A percentile compares a stretch with the other conserved stretches of the same genome.
phyloP scores from a whole-genome alignment of 2,329 filamentous ascomycete species.

The Erysiphe neolycopersici region DNA sequence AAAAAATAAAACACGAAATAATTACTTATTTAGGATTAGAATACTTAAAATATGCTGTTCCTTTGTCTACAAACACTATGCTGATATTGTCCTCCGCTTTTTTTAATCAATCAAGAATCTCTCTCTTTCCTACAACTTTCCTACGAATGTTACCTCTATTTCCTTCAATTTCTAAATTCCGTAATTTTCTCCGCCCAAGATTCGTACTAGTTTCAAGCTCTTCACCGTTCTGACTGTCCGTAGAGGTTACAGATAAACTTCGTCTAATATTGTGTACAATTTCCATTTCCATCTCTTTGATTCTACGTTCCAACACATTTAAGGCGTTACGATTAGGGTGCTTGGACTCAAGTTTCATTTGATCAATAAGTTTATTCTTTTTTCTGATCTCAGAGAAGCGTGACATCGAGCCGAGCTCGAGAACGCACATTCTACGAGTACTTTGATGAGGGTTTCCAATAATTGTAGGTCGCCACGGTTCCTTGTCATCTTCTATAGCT shows the following conservation, averaged over 20 bases:
- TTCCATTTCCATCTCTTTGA: slow-evolving; percentile 7
- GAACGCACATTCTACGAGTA: slow-evolving; percentile 39
- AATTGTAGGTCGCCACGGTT: slow-evolving; percentile 40
- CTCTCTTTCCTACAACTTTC: too few species aligned
- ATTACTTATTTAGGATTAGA: too few species aligned
- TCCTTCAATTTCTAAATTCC: neutral
- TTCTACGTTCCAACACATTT: slow-evolving; percentile 5
- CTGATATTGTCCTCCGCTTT: too few species aligned
- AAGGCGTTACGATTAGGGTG: slow-evolving; percentile 11
- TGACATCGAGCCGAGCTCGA: slow-evolving; percentile 41
- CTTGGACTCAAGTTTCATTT: slow-evolving; percentile 11
- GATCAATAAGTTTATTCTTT: slow-evolving; percentile 29
- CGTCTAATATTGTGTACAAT: slow-evolving; percentile 4
- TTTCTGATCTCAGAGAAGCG: slow-evolving; percentile 47
- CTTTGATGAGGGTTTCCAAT: slow-evolving; percentile 46
- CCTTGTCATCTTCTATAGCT: slow-evolving; percentile 6
- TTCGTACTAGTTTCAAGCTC: neutral
- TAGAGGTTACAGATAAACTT: slow-evolving; percentile 6
- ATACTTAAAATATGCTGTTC: too few species aligned
- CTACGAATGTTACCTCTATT: too few species aligned
- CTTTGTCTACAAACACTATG: too few species aligned
- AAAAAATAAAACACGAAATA: too few species aligned
- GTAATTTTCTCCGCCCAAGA: neutral
- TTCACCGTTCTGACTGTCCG: slow-evolving; percentile 1
- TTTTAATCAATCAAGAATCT: too few species aligned